These are phyloP conservation scores for Plectosphaerella cucumerina DNA, from an alignment of 2,329 filamentous ascomycete genomes.

Conservation along the genomic window DNA sequence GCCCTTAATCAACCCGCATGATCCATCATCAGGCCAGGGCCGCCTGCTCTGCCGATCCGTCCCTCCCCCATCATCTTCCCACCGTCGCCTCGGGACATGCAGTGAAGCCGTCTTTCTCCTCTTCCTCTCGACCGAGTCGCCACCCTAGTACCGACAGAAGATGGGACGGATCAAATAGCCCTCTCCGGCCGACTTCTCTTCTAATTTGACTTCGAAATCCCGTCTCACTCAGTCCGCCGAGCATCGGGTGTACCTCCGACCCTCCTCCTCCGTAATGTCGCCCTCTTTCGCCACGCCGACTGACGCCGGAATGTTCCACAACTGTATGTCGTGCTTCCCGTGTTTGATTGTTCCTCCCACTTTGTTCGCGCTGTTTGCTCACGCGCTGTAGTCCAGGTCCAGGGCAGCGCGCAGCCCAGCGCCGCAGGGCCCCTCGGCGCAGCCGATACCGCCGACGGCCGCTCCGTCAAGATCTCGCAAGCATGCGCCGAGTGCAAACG, in stretches of 20 bases:
- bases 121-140: background rate
- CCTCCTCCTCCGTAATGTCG: background rate
- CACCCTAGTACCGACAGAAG: background rate
- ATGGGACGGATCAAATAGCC: background rate
- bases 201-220: no score
- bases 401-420: background rate
- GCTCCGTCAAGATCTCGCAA: slow-evolving; percentile 51
- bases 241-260: background rate
- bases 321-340: background rate
- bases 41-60: no score
- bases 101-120: background rate
- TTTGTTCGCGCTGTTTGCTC: background rate
- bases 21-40: no score
- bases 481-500: slow-evolving; percentile 60
- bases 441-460: slow-evolving; percentile 29
- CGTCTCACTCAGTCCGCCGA: no score
- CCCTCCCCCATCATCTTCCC: no score
- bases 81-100: no score
- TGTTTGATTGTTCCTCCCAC: background rate
- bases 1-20: no score
- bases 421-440: slow-evolving; percentile 24
- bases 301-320: slow-evolving; percentile 1
- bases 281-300: background rate
- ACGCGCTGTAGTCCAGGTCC: background rate
- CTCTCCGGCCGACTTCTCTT: background rate